Conservation (phyloP, 2,329 filamentous ascomycete genomes). For the Diplodia corticola region DNA sequence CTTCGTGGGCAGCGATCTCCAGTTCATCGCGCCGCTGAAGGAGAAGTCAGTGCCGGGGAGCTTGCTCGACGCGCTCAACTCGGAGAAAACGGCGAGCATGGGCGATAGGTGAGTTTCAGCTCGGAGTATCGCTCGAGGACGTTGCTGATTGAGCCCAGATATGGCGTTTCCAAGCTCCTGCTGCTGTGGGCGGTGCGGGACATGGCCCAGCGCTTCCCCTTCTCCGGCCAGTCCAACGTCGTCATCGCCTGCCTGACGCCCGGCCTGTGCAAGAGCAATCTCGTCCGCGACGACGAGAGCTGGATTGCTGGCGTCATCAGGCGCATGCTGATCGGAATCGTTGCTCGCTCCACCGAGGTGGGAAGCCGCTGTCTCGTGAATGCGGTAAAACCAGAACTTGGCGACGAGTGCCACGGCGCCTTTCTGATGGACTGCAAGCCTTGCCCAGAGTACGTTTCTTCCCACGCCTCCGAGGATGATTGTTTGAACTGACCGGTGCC, state of each 20-base stretch:
- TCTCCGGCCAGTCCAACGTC: background rate
- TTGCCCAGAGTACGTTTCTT: background rate
- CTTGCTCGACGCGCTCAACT: background rate
- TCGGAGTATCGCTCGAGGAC: too few relatives aligned
- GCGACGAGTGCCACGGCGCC: background rate
- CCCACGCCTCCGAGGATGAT: background rate
- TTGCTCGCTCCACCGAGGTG: background rate
- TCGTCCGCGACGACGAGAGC: background rate
- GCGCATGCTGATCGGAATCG: background rate
- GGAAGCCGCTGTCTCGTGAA: background rate
- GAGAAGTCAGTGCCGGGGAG: background rate
- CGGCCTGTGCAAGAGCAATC: background rate
- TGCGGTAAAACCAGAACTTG: background rate
- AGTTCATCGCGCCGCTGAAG: background rate
- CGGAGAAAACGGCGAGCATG: background rate
- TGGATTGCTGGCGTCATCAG: background rate
- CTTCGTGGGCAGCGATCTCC: background rate
- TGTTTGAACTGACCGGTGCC: background rate
- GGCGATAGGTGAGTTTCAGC: background rate
- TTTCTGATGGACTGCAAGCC: background rate
- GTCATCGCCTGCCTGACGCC: background rate
- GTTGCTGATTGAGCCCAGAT: background rate
- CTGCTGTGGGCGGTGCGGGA: background rate
- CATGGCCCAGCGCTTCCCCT: background rate
- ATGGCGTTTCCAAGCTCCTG: background rate